Percentiles rank a stretch among this genome's conserved stretches.
phyloP scores from a whole-genome alignment of 2,329 filamentous ascomycete genomes.

The Fusarium oligoseptatum region DNA sequence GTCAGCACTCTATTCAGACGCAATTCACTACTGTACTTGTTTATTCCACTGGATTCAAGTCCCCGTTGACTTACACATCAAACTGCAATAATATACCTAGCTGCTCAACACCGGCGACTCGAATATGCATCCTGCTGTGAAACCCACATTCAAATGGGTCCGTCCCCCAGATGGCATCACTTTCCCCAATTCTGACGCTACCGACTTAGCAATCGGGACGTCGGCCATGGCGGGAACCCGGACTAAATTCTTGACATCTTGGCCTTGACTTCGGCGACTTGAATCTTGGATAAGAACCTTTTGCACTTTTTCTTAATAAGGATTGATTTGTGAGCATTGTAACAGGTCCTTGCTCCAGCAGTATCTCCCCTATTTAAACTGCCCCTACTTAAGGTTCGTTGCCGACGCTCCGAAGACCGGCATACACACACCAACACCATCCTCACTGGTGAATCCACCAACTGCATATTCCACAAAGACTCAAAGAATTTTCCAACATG shows the following conservation, averaged over 20 bases:
- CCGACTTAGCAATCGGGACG: slow-evolving; percentile 10
- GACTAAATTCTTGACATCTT: not conserved
- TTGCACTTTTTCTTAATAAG: not conserved
- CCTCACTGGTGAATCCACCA: not conserved
- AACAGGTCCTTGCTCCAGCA: not conserved
- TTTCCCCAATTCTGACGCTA: slow-evolving; percentile 22
- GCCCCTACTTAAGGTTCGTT: not conserved
- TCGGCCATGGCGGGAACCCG: not conserved
- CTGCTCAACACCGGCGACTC: not conserved
- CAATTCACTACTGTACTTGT: not conserved
- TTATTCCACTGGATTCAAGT: not conserved
- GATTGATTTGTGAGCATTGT: slow-evolving; percentile 17
- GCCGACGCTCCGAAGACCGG: slow-evolving; percentile 27
- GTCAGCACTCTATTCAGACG: slow-evolving; percentile 8
- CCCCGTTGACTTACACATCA: not conserved
- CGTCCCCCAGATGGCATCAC: slow-evolving; percentile 22
- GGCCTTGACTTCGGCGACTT: not conserved
- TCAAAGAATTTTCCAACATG: slow-evolving; percentile 34
- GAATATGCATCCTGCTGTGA: not conserved
- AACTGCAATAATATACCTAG: not conserved
- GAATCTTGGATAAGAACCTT: not conserved
- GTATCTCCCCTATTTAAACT: not conserved
- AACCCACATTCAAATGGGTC: slow-evolving; percentile 1
- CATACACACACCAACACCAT: not conserved
- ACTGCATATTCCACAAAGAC: not conserved